phyloP scores from a whole-genome alignment of 148 eudicot genomes.

The Camellia granthamiana region DNA sequence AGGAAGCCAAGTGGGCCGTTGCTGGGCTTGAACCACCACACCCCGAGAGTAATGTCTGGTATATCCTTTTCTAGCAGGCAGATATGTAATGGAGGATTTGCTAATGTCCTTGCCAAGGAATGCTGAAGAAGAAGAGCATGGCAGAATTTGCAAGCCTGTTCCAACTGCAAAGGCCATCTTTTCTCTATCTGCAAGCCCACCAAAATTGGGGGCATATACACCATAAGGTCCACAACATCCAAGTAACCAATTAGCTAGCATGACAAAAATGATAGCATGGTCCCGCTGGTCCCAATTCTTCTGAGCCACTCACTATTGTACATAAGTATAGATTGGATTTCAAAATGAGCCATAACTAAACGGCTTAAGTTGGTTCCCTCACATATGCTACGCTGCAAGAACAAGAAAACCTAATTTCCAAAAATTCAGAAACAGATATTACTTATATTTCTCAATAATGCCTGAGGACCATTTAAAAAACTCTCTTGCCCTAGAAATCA shows the following conservation, averaged over 20 bases:
- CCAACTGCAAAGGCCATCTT: constrained; percentile 47
- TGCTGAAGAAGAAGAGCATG: constrained; percentile 38
- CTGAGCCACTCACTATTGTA: constrained; percentile 22
- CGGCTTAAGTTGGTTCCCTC: neutral
- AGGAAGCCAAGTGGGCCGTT: constrained; percentile 88
- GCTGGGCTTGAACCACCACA: constrained; percentile 50
- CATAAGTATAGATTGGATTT: neutral
- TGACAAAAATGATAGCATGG: constrained; percentile 26
- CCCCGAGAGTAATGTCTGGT: constrained; percentile 18
- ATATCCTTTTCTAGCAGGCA: constrained; percentile 17
- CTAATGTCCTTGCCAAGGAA: constrained; percentile 28
- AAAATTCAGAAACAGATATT: neutral
- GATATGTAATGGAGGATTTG: constrained; percentile 23
- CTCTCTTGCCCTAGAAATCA: neutral
- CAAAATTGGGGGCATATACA: neutral
- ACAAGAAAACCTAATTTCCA: neutral
- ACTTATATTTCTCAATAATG: too few species aligned
- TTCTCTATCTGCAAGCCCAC: constrained; percentile 16
- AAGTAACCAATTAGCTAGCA: neutral
- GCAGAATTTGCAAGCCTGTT: constrained; percentile 40
- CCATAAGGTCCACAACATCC: constrained; percentile 19
- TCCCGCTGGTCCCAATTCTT: constrained; percentile 36
- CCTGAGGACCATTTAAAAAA: neutral
- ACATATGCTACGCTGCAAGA: neutral
- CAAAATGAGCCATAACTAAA: neutral